Evolutionary conservation across 2,329 filamentous ascomycete genomes (phyloP), one percentile per base, ranked within the genome.

Genomic region (Diaporthe destruens): DNA sequence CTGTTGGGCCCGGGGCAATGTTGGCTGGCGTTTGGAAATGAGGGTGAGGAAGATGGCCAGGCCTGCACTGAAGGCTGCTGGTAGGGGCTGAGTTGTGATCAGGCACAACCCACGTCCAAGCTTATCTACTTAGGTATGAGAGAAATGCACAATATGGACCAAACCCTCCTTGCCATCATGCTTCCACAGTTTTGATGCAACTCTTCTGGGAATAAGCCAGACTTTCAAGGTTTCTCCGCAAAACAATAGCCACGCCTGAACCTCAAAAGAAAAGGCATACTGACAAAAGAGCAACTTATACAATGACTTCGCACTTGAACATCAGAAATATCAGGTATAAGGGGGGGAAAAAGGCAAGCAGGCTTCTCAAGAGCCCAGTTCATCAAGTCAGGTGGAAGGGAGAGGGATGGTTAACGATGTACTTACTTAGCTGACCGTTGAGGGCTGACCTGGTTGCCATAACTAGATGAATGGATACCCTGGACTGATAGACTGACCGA

Each of bases 21-120:
- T 42, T 70, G 39, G 29, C 61, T 32, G 67, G 32, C 16, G 49
- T 70, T 36, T 70, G 67, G 55, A 70, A 70, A 14, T 59, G 55
- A 70, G 55, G 29, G 67, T 61, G 67, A 70, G 47, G 23, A 61
- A 42, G 67, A 61, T 36, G n/a, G 67, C 67, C 8, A 61, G 44
- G 42, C 55, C 67, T 25, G 67, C 32, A 47, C 49, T 61, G 18
- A 61, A 18, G 55, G 8, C 7, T 44, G 16, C 7, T 44, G n/a
- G 23, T 12, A 11, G 18, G 23, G 7, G 12, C 9, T 42, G n/a
- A 6, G 0, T 18, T 59, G 12, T 42, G 6, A 11, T 3, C 11
- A 3, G 34, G 7, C 14, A 18, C 16, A 16, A 18, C 6, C 20
- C 9, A 23, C n/a, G 29, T 6, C 6, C 47, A n/a, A 9, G 12